These are phyloP conservation scores for Ustilago nuda DNA, from an alignment of 1,284 basidiomycete species.

Conservation along the genomic window DNA sequence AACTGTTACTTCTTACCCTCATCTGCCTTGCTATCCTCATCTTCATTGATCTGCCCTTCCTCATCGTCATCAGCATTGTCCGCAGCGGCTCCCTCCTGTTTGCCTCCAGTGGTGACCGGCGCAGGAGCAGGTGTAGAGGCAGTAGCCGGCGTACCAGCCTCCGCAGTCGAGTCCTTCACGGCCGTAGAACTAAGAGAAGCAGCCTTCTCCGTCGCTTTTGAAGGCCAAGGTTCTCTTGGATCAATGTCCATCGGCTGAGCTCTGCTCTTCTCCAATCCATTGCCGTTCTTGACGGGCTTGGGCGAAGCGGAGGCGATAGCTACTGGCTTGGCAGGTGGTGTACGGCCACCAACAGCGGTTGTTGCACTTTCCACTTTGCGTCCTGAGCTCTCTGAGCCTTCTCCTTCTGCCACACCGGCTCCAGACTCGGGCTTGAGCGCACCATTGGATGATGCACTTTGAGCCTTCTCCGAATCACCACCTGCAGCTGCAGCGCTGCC, in stretches of 20 bases:
- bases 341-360: background rate
- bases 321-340: constrained; percentile 2
- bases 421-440: constrained; percentile 5
- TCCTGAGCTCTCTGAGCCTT: constrained; percentile 1
- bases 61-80: constrained; percentile 11
- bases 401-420: background rate
- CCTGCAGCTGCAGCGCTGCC: constrained; percentile 13
- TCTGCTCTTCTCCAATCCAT: background rate
- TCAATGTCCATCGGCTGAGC: constrained; percentile 8
- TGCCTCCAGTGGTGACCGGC: background rate
- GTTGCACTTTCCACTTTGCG: background rate
- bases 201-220: background rate
- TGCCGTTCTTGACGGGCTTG: background rate
- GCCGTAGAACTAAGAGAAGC: background rate
- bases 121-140: background rate
- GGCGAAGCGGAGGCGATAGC: background rate
- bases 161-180: background rate
- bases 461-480: constrained; percentile 9
- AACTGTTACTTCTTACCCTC: constrained; percentile 8
- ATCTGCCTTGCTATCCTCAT: background rate
- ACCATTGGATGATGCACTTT: background rate
- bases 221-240: background rate
- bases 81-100: background rate
- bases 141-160: constrained; percentile 1
- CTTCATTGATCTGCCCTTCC: constrained; percentile 8